These are phyloP conservation scores for Pythium biforme DNA, from an alignment of 352 stramenopile species.

Conservation along the genomic window DNA sequence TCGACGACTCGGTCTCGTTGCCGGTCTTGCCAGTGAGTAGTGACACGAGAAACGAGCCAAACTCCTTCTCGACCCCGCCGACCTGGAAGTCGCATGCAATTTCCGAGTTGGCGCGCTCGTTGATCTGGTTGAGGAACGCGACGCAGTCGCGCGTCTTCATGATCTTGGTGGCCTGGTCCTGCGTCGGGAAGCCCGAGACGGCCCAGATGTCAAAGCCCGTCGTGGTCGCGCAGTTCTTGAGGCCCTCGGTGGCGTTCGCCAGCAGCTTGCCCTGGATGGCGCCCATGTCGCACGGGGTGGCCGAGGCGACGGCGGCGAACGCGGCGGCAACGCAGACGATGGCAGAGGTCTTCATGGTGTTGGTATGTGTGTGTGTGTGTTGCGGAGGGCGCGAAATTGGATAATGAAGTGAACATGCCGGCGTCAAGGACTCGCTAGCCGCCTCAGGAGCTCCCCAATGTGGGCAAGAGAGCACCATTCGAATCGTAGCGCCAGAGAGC, in stretches of 20 bases:
- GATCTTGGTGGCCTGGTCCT: constrained; percentile 41
- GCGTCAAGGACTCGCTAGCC: neutral
- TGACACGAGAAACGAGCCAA: constrained; percentile 43
- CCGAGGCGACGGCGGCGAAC: constrained; percentile 23
- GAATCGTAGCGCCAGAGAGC: constrained; percentile 4
- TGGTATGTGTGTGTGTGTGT: neutral
- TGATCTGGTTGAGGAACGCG: constrained; percentile 72
- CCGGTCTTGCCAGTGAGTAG: constrained; percentile 56
- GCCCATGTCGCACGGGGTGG: constrained; percentile 41
- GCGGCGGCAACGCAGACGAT: constrained; percentile 17
- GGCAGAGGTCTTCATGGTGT: constrained; percentile 32
- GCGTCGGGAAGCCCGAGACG: constrained; percentile 38
- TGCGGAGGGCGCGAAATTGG: constrained; percentile 6
- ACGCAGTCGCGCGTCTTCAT: constrained; percentile 53
- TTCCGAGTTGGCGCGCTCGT: constrained; percentile 47
- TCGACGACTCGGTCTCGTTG: constrained; percentile 48
- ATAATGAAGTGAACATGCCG: constrained; percentile 5
- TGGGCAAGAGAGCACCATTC: neutral
- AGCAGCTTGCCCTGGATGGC: constrained; percentile 49
- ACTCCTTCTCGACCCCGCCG: constrained; percentile 35
- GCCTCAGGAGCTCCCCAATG: too few relatives aligned
- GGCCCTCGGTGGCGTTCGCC: constrained; percentile 45
- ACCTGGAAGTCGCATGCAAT: constrained; percentile 54
- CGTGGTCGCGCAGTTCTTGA: constrained; percentile 34
- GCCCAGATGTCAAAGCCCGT: constrained; percentile 57